Percentiles rank a stretch among this genome's conserved stretches.
Evolutionary conservation across 345 rosid species (phyloP).

Genomic region (Syzygium aromaticum): DNA sequence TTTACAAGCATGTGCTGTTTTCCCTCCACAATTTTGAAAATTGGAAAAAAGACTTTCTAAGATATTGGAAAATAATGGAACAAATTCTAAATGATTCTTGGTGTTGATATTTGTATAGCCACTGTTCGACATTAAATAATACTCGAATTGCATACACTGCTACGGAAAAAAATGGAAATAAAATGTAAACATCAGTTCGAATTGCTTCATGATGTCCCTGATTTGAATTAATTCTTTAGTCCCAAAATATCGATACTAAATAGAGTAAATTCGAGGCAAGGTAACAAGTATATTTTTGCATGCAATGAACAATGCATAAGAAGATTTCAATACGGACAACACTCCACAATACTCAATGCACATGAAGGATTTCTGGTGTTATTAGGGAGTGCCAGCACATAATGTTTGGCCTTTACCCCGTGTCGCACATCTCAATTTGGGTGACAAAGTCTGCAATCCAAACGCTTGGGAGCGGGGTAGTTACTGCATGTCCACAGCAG

Average conservation of each 20-base stretch:
- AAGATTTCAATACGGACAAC: too few relatives aligned
- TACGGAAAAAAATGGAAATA: neutral
- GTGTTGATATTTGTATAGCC: neutral
- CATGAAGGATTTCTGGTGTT: neutral
- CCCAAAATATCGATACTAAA: too few relatives aligned
- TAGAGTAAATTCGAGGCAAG: too few relatives aligned
- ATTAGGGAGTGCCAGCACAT: too few relatives aligned
- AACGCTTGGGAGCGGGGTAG: neutral
- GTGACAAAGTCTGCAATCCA: neutral
- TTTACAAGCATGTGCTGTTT: neutral
- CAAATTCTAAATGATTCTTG: too few relatives aligned
- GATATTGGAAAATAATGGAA: too few relatives aligned
- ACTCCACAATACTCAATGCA: neutral
- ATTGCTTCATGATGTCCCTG: too few relatives aligned
- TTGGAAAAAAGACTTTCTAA: neutral
- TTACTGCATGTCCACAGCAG: neutral
- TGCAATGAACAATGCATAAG: too few relatives aligned
- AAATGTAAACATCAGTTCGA: too few relatives aligned
- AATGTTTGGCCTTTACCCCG: neutral
- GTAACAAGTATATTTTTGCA: too few relatives aligned
- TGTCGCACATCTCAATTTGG: neutral
- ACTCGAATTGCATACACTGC: neutral
- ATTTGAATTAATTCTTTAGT: too few relatives aligned
- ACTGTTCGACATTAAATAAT: neutral
- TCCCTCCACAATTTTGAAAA: neutral